A percentile compares a stretch with the other conserved stretches of the same genome.
Conservation (phyloP, 352 stramenopile genomes). For the Phytophthora europaea region DNA sequence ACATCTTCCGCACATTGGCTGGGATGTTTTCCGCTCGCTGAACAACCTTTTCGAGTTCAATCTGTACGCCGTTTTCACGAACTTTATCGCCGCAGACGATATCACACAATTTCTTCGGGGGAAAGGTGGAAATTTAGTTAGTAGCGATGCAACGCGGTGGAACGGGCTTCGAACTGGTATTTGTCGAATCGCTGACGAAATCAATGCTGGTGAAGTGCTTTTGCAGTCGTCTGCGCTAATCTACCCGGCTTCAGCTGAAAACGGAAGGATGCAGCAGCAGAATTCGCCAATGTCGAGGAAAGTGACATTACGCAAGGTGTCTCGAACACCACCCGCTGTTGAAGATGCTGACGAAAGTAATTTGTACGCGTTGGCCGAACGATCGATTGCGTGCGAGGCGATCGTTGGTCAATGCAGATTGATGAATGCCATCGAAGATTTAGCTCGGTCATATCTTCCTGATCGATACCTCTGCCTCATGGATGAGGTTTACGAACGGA, state of each 20-base stretch:
- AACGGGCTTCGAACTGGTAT: conserved; percentile 56
- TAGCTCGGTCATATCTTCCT: conserved; percentile 72
- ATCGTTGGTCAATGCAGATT: conserved; percentile 69
- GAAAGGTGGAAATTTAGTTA: conserved; percentile 31
- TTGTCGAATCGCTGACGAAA: conserved; percentile 64
- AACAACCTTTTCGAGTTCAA: conserved; percentile 87
- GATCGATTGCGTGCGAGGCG: conserved; percentile 72
- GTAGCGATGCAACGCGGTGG: conserved; percentile 43
- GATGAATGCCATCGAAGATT: conserved; percentile 72
- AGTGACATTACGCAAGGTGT: conserved; percentile 68
- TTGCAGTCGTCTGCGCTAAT: conserved; percentile 59
- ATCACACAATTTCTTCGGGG: conserved; percentile 62
- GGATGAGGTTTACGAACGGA: conserved; percentile 74
- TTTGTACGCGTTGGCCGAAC: conserved; percentile 69
- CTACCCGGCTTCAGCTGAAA: conserved; percentile 30
- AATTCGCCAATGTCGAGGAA: conserved; percentile 34
- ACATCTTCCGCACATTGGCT: conserved; percentile 74
- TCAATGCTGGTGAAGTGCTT: conserved; percentile 53
- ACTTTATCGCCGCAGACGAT: conserved; percentile 57
- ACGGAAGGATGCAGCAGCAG: conserved; percentile 25
- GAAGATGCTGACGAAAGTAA: conserved; percentile 65
- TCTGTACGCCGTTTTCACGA: conserved; percentile 80
- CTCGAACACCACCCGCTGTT: conserved; percentile 50
- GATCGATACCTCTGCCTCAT: conserved; percentile 75
- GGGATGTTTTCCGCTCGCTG: conserved; percentile 77